phyloP scores from a whole-genome alignment of 208 protist genomes.

The Crithidia bombi region DNA sequence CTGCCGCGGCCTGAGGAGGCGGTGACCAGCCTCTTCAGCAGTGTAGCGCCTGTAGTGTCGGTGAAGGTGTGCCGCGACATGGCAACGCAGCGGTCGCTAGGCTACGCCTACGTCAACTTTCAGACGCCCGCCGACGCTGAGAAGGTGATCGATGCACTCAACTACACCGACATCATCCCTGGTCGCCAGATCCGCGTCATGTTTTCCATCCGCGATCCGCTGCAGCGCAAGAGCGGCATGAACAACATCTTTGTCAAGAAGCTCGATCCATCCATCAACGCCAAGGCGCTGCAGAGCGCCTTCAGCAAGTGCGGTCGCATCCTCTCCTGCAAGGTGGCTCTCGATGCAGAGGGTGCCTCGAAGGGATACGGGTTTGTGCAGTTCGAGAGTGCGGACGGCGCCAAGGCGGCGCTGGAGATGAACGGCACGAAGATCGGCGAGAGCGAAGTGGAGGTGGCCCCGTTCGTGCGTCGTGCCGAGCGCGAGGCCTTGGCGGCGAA shows the following conservation, averaged over 20 bases:
- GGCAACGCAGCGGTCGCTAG: constrained; percentile 92
- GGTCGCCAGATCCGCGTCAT: constrained; percentile 94
- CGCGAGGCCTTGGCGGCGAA: constrained; percentile 61
- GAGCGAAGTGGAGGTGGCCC: constrained; percentile 75
- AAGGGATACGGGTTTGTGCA: constrained; percentile 97
- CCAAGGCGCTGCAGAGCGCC: constrained; percentile 93
- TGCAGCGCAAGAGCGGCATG: constrained; percentile 89
- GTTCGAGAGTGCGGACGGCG: constrained; percentile 94
- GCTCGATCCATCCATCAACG: constrained; percentile 89
- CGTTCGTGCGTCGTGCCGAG: constrained; percentile 87
- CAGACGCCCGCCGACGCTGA: constrained; percentile 94
- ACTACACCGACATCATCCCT: constrained; percentile 92
- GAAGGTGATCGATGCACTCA: constrained; percentile 95
- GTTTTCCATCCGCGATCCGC: constrained; percentile 96
- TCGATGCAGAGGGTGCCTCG: constrained; percentile 60
- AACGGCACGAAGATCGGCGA: constrained; percentile 92
- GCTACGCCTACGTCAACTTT: constrained; percentile 99
- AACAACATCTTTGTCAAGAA: constrained; percentile 98
- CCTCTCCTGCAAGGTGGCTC: constrained; percentile 95
- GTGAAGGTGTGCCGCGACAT: constrained; percentile 96
- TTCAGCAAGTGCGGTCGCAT: constrained; percentile 96
- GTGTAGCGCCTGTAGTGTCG: constrained; percentile 93
- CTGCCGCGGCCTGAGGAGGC: constrained; percentile 79
- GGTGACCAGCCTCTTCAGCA: constrained; percentile 95
- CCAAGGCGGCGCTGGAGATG: constrained; percentile 89